Percentiles rank a stretch among this genome's conserved stretches.
These are phyloP conservation scores for Lathyrus sativus DNA, from an alignment of 306 rosid species.

Conservation along the genomic window DNA sequence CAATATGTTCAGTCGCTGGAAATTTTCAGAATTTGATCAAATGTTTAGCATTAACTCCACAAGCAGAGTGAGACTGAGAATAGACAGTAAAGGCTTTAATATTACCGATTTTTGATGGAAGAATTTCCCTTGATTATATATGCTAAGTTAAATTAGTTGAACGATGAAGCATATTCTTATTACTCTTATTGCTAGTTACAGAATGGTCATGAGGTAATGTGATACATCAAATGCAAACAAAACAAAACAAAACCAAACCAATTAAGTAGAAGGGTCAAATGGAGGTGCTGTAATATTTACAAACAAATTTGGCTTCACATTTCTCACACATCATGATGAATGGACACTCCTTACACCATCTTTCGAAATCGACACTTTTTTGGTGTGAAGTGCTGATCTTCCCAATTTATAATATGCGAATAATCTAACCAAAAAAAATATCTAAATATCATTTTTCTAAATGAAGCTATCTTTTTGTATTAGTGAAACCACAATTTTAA, in stretches of 20 bases:
- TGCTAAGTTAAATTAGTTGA: constrained; percentile 7
- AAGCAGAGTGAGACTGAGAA: background rate
- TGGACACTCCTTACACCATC: constrained; percentile 10
- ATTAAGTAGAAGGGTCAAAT: constrained; percentile 3
- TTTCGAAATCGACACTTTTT: background rate
- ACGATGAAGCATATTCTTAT: constrained; percentile 18
- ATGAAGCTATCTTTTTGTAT: constrained; percentile 13
- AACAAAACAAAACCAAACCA: background rate
- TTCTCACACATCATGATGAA: constrained; percentile 11
- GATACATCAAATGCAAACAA: constrained; percentile 25
- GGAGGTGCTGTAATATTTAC: constrained; percentile 15
- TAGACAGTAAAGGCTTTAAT: constrained; percentile 17
- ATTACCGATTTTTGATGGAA: constrained; percentile 8
- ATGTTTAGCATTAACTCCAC: background rate
- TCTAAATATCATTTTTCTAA: constrained; percentile 1
- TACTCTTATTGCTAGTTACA: background rate
- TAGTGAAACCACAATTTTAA: constrained; percentile 12
- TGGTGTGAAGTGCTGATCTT: background rate
- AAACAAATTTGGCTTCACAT: background rate
- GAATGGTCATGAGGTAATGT: constrained; percentile 19
- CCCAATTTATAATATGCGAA: constrained; percentile 7
- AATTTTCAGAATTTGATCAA: background rate
- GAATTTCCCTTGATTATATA: constrained; percentile 2
- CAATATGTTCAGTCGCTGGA: background rate
- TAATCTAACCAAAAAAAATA: constrained; percentile 6